Base-by-base conservation (phyloP, 441 rosid species). In the Erysimum pusillum region DNA sequence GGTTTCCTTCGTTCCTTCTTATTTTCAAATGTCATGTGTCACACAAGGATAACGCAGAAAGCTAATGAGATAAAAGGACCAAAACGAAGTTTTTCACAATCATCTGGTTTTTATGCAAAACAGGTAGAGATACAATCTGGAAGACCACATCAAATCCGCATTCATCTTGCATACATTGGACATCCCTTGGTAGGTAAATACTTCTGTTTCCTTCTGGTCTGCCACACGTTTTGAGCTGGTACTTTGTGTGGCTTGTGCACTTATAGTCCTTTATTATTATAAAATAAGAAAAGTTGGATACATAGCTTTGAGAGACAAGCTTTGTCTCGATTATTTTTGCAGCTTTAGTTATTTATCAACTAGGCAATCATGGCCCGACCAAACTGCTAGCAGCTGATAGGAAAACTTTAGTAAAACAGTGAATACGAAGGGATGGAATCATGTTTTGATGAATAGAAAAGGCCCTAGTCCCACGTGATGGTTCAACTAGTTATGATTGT, bases 81-180 rank as follows among this genome's bases (percentile, higher is more conserved):
- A 46, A 67, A 67, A 45, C 12, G 3, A 78, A 44, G 35, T 22
- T 72, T 7, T 61, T 61, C 25, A 49, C 22, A 66, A 6, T 44
- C 54, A 61, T 39, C 71, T 32, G 44, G 61, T 53, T 53, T 17
- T 51, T 5, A 35, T 61, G 53, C 18, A 56, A 73, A 66, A 81
- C 85, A 92, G 98, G 97, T 91, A 36, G 90, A 89, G 83, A 95
- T 91, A 74, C 93, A 93, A 64, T 88, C 98, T 12, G 98, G 99
- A 70, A 82, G 97, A 20, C 96, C 99, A 49, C 99, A 89, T 81
- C 99, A 95, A 81, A 95, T 95, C 64, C 88, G 98, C 36, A 93
- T 91, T 79, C 99, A 91, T 85, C 96, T 95, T 80, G 85, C 98
- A 54, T 95, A 83, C 76, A 79, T 88, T 4, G 99, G 99, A 69